Conservation (phyloP, 352 stramenopile species). For the Pythium vanterpoolii region DNA sequence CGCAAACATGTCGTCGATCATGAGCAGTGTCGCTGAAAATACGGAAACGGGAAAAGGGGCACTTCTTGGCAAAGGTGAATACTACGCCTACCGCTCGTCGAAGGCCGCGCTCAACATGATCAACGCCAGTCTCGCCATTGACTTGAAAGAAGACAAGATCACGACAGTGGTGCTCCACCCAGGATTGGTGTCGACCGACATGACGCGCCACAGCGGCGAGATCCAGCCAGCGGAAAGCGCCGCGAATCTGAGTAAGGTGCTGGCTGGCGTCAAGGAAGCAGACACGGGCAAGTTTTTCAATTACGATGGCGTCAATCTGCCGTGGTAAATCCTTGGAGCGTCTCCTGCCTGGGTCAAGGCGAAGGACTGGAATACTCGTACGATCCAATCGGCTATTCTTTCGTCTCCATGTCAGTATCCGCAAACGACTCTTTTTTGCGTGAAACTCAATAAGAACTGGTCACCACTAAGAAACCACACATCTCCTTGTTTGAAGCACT, state of each 20-base stretch:
- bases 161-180: conserved; percentile 38
- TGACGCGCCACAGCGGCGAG: conserved; percentile 41
- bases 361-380: no score
- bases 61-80: no score
- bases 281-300: conserved; percentile 38
- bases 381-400: no score
- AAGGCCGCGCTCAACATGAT: conserved; percentile 70
- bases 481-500: no score
- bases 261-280: conserved; percentile 44
- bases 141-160: conserved; percentile 45
- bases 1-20: conserved; percentile 23
- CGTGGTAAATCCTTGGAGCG: no score
- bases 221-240: conserved; percentile 50
- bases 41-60: conserved; percentile 18
- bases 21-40: conserved; percentile 17
- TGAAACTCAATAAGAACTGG: no score
- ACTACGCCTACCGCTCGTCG: conserved; percentile 41
- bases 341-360: no score
- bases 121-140: conserved; percentile 34
- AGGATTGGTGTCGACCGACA: conserved; percentile 56
- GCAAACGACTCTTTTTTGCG: no score
- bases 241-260: conserved; percentile 43
- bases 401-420: no score
- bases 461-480: no score
- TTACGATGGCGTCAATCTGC: conserved; percentile 22